Base-by-base conservation (phyloP, 2,329 filamentous ascomycete genomes). In the Paecilomyces fulvus region DNA sequence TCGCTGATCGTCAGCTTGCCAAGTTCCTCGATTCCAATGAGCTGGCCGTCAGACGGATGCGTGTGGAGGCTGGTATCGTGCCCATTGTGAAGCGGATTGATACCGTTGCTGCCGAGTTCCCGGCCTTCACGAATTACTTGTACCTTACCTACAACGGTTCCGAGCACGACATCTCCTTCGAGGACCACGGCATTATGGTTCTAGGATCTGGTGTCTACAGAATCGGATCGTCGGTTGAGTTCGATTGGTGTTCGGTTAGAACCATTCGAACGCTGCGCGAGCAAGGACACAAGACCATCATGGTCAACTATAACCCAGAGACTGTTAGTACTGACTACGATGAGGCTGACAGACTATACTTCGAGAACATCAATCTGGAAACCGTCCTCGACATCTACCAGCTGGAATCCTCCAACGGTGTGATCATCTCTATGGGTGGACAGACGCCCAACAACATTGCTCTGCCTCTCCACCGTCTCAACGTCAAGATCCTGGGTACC, bases 381-480 rank as follows among this genome's bases (percentile, higher is more conserved):
- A 92, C 87, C 0, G 84, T 97, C 0, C 80, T 97, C 17, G 92
- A 97, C 67, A 95, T 97, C 64, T 97, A 97, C 73, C 84, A 94
- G 67, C 77, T 95, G 43, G 94, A 99, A 75, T 81, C 80, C 25
- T 85, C 92, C 0, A 86, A 81, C 63, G 94, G 94, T 67, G 88
- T 97, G 2, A 83, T 97, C 52, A 89, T 95, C 58, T 92, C 91
- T 54, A 96, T 97, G 90, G 92, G 94, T 75, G 94, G 94, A 8
- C 94, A 99, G 72, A 95, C 90, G 0, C 92, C 94, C 2, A 97
- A 97, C 81, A 97, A 97, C 79, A 96, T 99, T 66, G 91, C 94
- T 1, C 80, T 97, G 53, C 89, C 90, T 2, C 82, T 99, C 20
- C 86, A 92, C 72, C 88, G 92, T 61, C 82, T 91, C 52, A 94